Percentiles rank a stretch among this genome's conserved stretches.
Conservation (phyloP, 2,329 filamentous ascomycete species). For the Gremmenia infestans region DNA sequence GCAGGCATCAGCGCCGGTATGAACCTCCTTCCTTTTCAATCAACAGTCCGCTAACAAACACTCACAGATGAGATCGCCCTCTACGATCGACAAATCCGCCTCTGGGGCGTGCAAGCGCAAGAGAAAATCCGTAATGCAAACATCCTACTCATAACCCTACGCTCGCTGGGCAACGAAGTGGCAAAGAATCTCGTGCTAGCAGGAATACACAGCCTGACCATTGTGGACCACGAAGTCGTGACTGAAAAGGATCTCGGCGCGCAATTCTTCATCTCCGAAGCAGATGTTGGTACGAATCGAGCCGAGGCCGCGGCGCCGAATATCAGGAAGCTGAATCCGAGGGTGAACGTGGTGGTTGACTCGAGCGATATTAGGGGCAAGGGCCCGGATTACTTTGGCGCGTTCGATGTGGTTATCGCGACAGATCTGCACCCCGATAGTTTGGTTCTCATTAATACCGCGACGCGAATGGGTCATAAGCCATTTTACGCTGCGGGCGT, state of each 20-base stretch:
- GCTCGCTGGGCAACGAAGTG: constrained; percentile 86
- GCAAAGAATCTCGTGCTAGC: constrained; percentile 96
- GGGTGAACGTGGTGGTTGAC: constrained; percentile 72
- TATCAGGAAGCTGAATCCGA: constrained; percentile 81
- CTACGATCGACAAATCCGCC: constrained; percentile 93
- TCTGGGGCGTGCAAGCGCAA: constrained; percentile 95
- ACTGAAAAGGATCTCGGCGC: constrained; percentile 75
- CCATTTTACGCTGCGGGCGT: constrained; percentile 86
- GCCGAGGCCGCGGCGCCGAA: constrained; percentile 74
- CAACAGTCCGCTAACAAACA: not conserved
- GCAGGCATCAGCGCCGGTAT: constrained; percentile 35
- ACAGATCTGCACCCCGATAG: constrained; percentile 77
- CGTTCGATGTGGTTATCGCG: constrained; percentile 82
- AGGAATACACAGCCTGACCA: constrained; percentile 83
- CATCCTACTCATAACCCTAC: constrained; percentile 83
- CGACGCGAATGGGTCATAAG: constrained; percentile 69
- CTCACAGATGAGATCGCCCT: constrained; percentile 83
- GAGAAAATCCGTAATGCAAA: constrained; percentile 86
- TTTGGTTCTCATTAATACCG: constrained; percentile 77
- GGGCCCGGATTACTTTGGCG: constrained; percentile 66
- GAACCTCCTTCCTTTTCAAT: not conserved
- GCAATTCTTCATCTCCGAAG: constrained; percentile 70
- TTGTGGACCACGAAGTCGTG: constrained; percentile 73
- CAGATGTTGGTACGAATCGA: constrained; percentile 75
- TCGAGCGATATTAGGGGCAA: constrained; percentile 62